phyloP scores from a whole-genome alignment of 129 eudicot species.

The Dittrichia graveolens region DNA sequence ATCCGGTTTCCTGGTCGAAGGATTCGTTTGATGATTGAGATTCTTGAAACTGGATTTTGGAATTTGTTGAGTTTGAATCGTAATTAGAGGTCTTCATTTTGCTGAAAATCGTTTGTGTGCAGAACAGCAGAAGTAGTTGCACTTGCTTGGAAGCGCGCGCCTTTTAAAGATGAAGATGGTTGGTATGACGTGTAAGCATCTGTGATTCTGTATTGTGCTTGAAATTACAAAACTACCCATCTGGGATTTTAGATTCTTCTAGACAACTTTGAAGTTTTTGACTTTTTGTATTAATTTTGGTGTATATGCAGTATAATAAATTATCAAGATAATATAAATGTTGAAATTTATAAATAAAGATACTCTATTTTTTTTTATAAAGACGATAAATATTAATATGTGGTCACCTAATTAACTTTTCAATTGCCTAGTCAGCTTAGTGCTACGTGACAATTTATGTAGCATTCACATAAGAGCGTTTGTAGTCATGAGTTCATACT shows the following conservation, averaged over 20 bases:
- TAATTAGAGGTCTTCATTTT: not conserved
- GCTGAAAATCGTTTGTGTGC: not conserved
- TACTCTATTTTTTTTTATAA: too few relatives aligned
- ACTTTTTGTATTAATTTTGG: too few relatives aligned
- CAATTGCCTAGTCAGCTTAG: too few relatives aligned
- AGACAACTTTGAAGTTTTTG: not conserved
- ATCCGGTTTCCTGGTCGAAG: slow-evolving; percentile 1
- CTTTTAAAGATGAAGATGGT: slow-evolving; percentile 19
- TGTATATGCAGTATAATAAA: too few relatives aligned
- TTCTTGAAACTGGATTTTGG: slow-evolving; percentile 28
- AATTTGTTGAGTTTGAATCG: not conserved
- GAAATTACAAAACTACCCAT: not conserved
- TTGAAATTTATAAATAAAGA: too few relatives aligned
- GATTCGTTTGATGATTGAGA: slow-evolving; percentile 10
- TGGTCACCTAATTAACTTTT: too few relatives aligned
- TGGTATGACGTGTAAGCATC: slow-evolving; percentile 18
- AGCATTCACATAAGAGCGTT: too few relatives aligned
- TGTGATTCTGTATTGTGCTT: not conserved
- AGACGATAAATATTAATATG: too few relatives aligned
- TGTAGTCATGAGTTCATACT: too few relatives aligned
- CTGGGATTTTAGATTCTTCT: slow-evolving; percentile 21
- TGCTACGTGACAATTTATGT: too few relatives aligned
- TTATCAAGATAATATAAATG: too few relatives aligned
- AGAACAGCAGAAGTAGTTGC: slow-evolving; percentile 2
- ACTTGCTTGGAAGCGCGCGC: slow-evolving; percentile 4